Base-by-base conservation (phyloP, 1,284 basidiomycete genomes). In the Ustilago curta region DNA sequence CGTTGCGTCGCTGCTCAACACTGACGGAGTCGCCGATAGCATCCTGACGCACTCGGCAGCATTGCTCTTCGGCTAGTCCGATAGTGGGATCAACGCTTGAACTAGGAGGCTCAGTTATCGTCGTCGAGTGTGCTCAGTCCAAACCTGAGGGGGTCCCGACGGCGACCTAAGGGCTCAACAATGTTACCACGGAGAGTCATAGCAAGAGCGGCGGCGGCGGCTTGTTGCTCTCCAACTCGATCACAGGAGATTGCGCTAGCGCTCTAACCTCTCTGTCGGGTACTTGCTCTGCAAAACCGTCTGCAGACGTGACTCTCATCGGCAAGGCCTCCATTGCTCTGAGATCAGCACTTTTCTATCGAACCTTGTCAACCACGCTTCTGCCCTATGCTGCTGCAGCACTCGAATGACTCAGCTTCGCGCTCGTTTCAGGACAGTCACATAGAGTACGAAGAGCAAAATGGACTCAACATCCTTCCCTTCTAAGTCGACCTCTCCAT, bases 391-490 rank as follows among this genome's bases (percentile, higher is more conserved):
- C 43, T 4, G 32, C 44, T 18, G 43, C 44, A 47, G 43, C 31
- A 37, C 16, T 25, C 23, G 32, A 35, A 44, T 39, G 44, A 47
- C 44, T 56, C 44, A 56, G 44, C 54, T 19, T 45, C 8, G n/a
- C 9, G 23, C 19, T 27, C 31, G 12, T 39, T 29, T 2, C 29
- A 11, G 21, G 18, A 35, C 27, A 44, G 48, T 53, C 43, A 40
- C 31, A 40, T 49, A 21, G 39, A 37, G 27, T 21, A 23, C 14
- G 14, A 19, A 14, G 8, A 37, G 12, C 39, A 56, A 39, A 32
- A 60, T 64, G 67, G 37, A 59, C 25, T 39, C 45, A 16, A 21
- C 49, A 21, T 44, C 61, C 8, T 40, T 57, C 18, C 62, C 66
- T 4, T 60, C 61, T n/a, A 58, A 43, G 18, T 50, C 57, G 31